These are phyloP conservation scores for Bertia moriformis DNA, from an alignment of 2,329 filamentous ascomycete species.

Conservation along the genomic window DNA sequence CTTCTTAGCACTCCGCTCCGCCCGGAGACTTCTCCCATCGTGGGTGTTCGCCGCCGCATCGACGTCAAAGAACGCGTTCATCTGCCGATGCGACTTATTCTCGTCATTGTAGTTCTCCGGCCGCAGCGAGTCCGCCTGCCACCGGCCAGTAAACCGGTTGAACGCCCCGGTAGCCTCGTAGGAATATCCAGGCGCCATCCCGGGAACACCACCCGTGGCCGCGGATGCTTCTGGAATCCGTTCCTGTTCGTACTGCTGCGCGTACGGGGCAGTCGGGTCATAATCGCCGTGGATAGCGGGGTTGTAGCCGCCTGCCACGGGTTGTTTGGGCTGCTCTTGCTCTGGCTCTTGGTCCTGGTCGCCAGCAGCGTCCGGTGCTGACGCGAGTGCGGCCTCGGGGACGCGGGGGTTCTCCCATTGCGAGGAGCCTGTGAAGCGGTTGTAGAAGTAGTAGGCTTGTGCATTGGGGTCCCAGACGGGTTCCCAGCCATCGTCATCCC, in stretches of 20 bases:
- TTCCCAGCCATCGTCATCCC: constrained; percentile 64
- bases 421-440: constrained; percentile 58
- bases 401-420: constrained; percentile 83
- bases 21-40: constrained; percentile 78
- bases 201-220: constrained; percentile 8
- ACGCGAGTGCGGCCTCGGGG: constrained; percentile 24
- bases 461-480: constrained; percentile 59
- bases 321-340: constrained; percentile 9
- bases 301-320: constrained; percentile 67
- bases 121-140: constrained; percentile 53
- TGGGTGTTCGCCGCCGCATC: constrained; percentile 85
- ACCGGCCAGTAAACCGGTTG: constrained; percentile 79
- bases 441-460: constrained; percentile 71
- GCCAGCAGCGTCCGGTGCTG: constrained; percentile 10
- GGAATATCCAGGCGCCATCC: constrained; percentile 22
- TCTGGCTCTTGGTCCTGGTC: not conserved
- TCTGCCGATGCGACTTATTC: constrained; percentile 72
- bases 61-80: constrained; percentile 92
- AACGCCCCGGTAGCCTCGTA: constrained; percentile 44
- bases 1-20: constrained; percentile 75
- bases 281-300: constrained; percentile 93
- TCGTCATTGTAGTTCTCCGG: constrained; percentile 74
- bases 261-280: constrained; percentile 91
- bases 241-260: constrained; percentile 35
- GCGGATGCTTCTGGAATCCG: constrained; percentile 15